phyloP scores from a whole-genome alignment of 169 alveolate species.

The Plasmodium cynomolgi region DNA sequence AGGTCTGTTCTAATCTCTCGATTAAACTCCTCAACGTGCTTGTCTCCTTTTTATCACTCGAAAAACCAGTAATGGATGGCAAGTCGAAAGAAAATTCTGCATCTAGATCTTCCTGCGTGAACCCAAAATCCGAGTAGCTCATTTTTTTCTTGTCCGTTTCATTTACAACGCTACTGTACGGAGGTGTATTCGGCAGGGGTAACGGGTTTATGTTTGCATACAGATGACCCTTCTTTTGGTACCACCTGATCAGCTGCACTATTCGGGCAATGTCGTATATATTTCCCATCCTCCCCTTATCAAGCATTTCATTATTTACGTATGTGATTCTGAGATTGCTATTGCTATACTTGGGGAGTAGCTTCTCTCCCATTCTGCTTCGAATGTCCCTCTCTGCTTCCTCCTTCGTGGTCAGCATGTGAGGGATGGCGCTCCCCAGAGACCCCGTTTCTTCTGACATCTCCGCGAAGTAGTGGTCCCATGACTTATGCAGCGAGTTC shows the following conservation, averaged over 20 bases:
- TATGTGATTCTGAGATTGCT: slow-evolving; percentile 27
- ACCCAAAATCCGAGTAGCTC: slow-evolving; percentile 52
- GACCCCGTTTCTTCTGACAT: neutral
- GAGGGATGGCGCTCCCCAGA: neutral
- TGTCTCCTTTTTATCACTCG: slow-evolving; percentile 5
- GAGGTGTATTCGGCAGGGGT: slow-evolving; percentile 80
- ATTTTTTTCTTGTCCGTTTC: slow-evolving; percentile 34
- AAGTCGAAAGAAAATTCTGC: slow-evolving; percentile 59
- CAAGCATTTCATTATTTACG: slow-evolving; percentile 58
- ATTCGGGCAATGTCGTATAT: slow-evolving; percentile 72
- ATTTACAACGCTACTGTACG: slow-evolving; percentile 75
- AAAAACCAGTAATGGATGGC: slow-evolving; percentile 72
- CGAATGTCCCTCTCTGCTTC: neutral
- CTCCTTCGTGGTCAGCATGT: neutral
- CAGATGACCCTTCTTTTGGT: slow-evolving; percentile 80
- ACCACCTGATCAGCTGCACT: slow-evolving; percentile 80
- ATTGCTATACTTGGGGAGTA: neutral
- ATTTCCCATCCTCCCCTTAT: slow-evolving; percentile 44
- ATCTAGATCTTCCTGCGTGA: slow-evolving; percentile 41
- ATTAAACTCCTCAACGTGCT: slow-evolving; percentile 76
- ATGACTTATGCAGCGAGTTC: slow-evolving; percentile 32
- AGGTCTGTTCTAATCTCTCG: slow-evolving; percentile 70
- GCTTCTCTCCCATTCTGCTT: neutral
- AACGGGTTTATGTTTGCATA: slow-evolving; percentile 81
- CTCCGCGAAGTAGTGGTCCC: slow-evolving; percentile 33